Evolutionary conservation across 345 rosid species (phyloP), one percentile per base, ranked within the genome.

Genomic region (Atalantia buxifolia): DNA sequence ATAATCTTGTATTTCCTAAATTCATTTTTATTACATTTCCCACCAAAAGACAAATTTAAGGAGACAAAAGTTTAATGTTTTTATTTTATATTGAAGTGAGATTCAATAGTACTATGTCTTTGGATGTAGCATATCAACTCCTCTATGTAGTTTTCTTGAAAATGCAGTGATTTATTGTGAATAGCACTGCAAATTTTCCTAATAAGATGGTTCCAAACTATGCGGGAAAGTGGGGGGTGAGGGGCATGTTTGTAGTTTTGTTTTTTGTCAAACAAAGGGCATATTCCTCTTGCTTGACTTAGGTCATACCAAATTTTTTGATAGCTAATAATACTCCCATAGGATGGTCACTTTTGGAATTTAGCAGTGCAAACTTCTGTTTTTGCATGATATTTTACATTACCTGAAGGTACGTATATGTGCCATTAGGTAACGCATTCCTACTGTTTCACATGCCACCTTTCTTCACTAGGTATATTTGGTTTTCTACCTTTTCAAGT

Each of bases 211-310:
- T 75, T 35, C 9, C 6, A 45, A 75, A 30, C 66, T 24, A 57
- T 18, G 7, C 4, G 1, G 42, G 16, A 36, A 6, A 21, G 42
- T 0, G 6, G 6, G 45, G 0, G 69, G 69, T 3, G 25, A 35
- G 16, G 69, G 63, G 38, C 2, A 14, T 77, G 77, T 62, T 53
- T 71, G 59, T 48, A 66, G 50, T 77, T 72, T 18, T 4, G 56
- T 53, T 55, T 75, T 75, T 63, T 31, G 22, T 22, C n/a, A 48
- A 77, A 57, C 61, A n/a, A 70, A 68, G 61, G 10, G 14, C 9
- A 63, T 31, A 40, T 62, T 63, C 12, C 18, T 73, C 14, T 22
- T 36, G 48, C 48, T 13, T 78, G 69, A 25, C 19, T 28, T 53
- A 24, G 31, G 69, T 22, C 55, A 60, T 45, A 4, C 24, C 19